Percentiles rank a stretch among this genome's conserved stretches.
Evolutionary conservation across 208 protist genomes (phyloP).

Genomic region (Crithidia sp.): DNA sequence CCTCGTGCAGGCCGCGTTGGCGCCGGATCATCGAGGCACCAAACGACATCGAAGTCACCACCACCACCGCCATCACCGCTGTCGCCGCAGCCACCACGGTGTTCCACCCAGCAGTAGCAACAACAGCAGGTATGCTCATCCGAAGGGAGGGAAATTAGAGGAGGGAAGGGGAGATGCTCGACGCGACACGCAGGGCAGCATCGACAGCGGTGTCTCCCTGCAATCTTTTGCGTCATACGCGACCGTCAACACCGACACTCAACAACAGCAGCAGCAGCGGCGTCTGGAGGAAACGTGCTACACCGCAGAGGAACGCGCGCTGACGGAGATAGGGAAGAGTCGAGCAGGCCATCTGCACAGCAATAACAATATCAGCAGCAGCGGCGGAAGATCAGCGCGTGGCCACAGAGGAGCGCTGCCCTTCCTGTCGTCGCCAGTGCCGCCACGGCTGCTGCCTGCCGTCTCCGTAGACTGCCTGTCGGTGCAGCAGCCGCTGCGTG

Average conservation of each 20-base stretch:
- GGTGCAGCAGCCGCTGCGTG: conserved; percentile 29
- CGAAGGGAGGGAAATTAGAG: too few relatives aligned
- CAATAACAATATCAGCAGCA: background rate
- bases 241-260: background rate
- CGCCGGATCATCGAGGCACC: background rate
- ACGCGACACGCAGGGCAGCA: background rate
- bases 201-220: background rate
- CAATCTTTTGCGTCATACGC: background rate
- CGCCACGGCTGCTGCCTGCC: background rate
- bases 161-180: too few relatives aligned
- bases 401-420: too few relatives aligned
- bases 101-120: too few relatives aligned
- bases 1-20: conserved; percentile 2
- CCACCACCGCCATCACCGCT: background rate
- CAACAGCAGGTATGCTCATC: too few relatives aligned
- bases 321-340: background rate
- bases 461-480: conserved; percentile 31
- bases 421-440: too few relatives aligned
- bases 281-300: too few relatives aligned
- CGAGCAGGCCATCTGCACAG: background rate
- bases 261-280: background rate
- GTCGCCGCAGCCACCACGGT: background rate
- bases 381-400: too few relatives aligned
- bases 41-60: background rate
- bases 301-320: too few relatives aligned